Evolutionary conservation across 225 moss, liverwort and hornwort genomes (phyloP), one percentile per base, ranked within the genome.

Genomic region (Pseudisothecium myosuroides): DNA sequence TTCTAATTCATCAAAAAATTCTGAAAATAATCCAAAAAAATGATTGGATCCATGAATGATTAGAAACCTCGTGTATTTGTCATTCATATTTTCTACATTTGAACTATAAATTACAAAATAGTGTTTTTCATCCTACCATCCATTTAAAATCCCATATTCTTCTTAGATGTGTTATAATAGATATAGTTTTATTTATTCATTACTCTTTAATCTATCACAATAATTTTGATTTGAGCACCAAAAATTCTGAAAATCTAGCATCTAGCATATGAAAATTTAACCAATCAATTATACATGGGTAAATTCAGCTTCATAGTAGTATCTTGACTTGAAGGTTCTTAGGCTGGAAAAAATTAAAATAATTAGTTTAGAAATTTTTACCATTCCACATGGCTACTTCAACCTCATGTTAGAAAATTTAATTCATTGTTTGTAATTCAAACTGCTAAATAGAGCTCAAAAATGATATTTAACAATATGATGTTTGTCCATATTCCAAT

Each of bases 191-290:
- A 54, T 14, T 5, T 36, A 9, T 54, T 54, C 52, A 34, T 76
- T 52, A 13, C 0, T 14, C 9, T 77, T 34, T 14, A 36, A 77
- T 9, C 5, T 34, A 14, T 54, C 9, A 49, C 22, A 77, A 54
- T 77, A 36, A 36, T 15, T 15, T 14, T 77, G 9, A 50, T 54
- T 21, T 36, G 22, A 21, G 2, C 5, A 34, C 52, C 14, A 76
- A 14, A 0, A 5, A 11, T 32, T 76, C 0, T 52, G 0, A 20
- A 31, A 45, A 32, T 6, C 18, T 19, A 34, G 2, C 21, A 20
- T 20, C 5, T 12, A 50, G 0, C 2, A 76, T 32, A 49, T 7
- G 1, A 28, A 72, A 43, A 27, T 28, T 73, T 29, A 21, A 68
- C 4, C n/a, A 37, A 68, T 67, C 21, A 67, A 21, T 67, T 67